Conservation (phyloP, 768 basidiomycete genomes). For the Guyanaporus albipodus region DNA sequence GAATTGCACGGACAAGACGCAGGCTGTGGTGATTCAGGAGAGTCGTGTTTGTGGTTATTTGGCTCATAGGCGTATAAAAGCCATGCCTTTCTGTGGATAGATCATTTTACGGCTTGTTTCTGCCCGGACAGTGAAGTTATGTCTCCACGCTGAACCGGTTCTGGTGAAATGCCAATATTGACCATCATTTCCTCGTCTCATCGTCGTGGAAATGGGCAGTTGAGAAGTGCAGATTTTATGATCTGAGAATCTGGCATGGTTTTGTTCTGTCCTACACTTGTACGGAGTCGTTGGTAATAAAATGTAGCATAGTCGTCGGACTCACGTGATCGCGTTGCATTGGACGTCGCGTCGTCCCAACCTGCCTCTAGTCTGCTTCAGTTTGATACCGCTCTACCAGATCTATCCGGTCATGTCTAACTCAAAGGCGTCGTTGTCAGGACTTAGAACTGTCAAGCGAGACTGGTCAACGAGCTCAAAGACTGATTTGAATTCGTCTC, state of each 20-base stretch:
- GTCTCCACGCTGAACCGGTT: slow-evolving; percentile 70
- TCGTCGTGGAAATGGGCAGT: slow-evolving; percentile 52
- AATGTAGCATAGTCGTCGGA: too few species aligned
- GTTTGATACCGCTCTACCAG: background rate
- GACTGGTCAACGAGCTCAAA: slow-evolving; percentile 56
- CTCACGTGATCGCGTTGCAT: slow-evolving; percentile 26
- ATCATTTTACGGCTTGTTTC: slow-evolving; percentile 52
- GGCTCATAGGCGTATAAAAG: slow-evolving; percentile 25
- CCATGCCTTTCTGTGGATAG: background rate
- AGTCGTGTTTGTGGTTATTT: slow-evolving; percentile 29
- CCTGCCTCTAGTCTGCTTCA: too few species aligned
- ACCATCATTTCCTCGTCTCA: slow-evolving; percentile 49
- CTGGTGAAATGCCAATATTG: slow-evolving; percentile 71
- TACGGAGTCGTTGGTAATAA: too few species aligned
- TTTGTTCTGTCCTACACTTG: slow-evolving; percentile 31
- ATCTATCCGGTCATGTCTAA: slow-evolving; percentile 22
- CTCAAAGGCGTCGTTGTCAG: slow-evolving; percentile 45
- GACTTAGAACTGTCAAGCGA: slow-evolving; percentile 55
- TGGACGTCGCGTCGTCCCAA: too few species aligned
- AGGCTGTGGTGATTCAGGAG: slow-evolving; percentile 14
- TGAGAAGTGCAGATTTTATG: slow-evolving; percentile 38
- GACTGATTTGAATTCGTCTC: slow-evolving; percentile 14
- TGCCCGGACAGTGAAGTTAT: slow-evolving; percentile 66
- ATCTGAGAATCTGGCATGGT: slow-evolving; percentile 33
- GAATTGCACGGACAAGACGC: slow-evolving; percentile 10